These are phyloP conservation scores for Pelargonium australe DNA, from an alignment of 441 rosid genomes.

Conservation along the genomic window DNA sequence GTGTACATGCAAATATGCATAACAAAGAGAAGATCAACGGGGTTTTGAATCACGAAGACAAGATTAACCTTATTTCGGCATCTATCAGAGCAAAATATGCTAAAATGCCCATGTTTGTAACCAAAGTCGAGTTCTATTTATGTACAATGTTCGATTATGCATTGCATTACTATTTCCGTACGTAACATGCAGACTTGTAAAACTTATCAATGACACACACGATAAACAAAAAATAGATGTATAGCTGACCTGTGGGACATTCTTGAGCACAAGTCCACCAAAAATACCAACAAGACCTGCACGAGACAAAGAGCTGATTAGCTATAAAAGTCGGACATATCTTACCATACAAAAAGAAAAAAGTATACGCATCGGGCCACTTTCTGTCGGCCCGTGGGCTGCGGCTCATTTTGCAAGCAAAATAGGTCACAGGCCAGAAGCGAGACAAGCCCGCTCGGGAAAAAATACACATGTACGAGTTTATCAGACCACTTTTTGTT, in stretches of 20 bases:
- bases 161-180: too few species aligned
- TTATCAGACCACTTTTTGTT: too few species aligned
- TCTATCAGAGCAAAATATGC: neutral
- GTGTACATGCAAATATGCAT: too few species aligned
- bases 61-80: neutral
- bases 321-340: neutral
- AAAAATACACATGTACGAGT: too few species aligned
- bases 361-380: neutral
- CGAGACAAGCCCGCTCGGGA: too few species aligned
- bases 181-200: too few species aligned
- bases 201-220: too few species aligned
- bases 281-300: constrained; percentile 37
- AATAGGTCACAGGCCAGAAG: too few species aligned
- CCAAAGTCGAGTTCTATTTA: neutral
- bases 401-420: too few species aligned
- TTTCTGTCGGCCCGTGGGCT: too few species aligned
- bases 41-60: too few species aligned
- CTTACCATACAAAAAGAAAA: neutral
- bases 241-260: constrained; percentile 49
- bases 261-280: constrained; percentile 43
- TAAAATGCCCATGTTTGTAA: neutral
- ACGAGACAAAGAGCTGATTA: neutral
- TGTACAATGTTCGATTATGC: neutral
- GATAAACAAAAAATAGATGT: neutral
- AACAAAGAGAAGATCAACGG: too few species aligned